A percentile compares a stretch with the other conserved stretches of the same genome.
phyloP scores from a whole-genome alignment of 1,139 yeast species.

The Sugiyamaella castrensis region DNA sequence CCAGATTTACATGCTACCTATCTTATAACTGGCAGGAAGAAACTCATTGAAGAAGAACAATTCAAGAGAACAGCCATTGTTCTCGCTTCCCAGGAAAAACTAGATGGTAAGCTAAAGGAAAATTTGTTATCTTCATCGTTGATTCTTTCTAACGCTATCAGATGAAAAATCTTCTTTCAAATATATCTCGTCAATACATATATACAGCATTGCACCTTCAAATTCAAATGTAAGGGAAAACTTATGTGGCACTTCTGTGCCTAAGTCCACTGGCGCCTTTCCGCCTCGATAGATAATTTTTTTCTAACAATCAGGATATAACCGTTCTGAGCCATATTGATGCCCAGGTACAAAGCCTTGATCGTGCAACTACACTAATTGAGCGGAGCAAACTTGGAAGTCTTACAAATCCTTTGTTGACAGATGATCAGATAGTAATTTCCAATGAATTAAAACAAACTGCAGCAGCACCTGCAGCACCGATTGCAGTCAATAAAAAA shows the following conservation, averaged over 20 bases:
- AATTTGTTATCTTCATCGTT: neutral
- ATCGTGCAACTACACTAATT: neutral
- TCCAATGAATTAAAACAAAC: neutral
- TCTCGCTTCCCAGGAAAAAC: constrained; percentile 15
- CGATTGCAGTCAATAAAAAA: neutral
- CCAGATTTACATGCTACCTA: constrained; percentile 19
- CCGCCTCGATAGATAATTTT: neutral
- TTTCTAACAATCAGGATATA: constrained; percentile 3
- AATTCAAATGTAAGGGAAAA: constrained; percentile 15
- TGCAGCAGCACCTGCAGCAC: neutral
- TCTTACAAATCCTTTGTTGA: constrained; percentile 12
- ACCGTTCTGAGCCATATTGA: constrained; percentile 6
- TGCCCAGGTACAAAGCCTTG: constrained; percentile 8
- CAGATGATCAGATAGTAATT: neutral
- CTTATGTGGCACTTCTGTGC: too few relatives aligned
- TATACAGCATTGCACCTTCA: constrained; percentile 26
- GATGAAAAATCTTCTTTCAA: constrained; percentile 19
- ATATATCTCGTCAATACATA: constrained; percentile 20
- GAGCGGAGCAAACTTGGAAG: constrained; percentile 5
- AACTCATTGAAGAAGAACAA: constrained; percentile 1
- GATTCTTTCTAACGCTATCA: neutral
- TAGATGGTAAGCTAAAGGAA: constrained; percentile 12
- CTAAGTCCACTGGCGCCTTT: too few relatives aligned
- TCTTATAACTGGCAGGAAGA: constrained; percentile 16
- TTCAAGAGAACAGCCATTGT: constrained; percentile 10